Conservation (phyloP, 2,329 filamentous ascomycete genomes). For the Trichoderma asperellum region DNA sequence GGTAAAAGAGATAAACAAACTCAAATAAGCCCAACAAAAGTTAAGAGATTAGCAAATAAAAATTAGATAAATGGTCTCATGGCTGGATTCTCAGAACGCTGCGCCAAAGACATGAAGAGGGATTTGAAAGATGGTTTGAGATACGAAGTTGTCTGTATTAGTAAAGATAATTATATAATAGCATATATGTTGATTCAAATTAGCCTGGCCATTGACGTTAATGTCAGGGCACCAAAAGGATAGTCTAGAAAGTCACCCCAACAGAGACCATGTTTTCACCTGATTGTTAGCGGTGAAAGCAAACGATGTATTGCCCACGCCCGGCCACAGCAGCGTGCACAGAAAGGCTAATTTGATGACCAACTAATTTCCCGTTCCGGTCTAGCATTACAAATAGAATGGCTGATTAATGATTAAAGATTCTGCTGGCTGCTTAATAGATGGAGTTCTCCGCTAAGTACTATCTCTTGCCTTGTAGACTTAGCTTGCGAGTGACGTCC, state of each 20-base stretch:
- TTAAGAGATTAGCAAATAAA: not conserved
- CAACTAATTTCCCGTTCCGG: not conserved
- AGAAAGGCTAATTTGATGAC: not conserved
- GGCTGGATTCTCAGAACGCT: not conserved
- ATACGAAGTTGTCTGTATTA: not conserved
- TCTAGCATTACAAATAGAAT: not conserved
- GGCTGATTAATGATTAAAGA: not conserved
- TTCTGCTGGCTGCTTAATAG: not conserved
- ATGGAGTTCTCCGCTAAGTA: too few species aligned
- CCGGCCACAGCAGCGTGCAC: not conserved
- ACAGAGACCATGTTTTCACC: not conserved
- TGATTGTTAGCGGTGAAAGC: not conserved
- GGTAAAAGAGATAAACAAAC: not conserved
- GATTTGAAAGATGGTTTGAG: not conserved
- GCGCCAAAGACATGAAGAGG: not conserved
- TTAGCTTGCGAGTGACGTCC: too few species aligned
- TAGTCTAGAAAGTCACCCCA: not conserved
- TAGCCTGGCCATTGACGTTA: too few species aligned
- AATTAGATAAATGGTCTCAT: not conserved
- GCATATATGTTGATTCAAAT: not conserved
- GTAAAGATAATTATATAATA: not conserved
- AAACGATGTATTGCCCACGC: not conserved
- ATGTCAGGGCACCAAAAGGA: not conserved
- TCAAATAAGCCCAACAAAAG: not conserved
- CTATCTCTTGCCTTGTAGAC: too few species aligned